phyloP scores from a whole-genome alignment of 306 rosid species.

The Gynostemma pentaphyllum region DNA sequence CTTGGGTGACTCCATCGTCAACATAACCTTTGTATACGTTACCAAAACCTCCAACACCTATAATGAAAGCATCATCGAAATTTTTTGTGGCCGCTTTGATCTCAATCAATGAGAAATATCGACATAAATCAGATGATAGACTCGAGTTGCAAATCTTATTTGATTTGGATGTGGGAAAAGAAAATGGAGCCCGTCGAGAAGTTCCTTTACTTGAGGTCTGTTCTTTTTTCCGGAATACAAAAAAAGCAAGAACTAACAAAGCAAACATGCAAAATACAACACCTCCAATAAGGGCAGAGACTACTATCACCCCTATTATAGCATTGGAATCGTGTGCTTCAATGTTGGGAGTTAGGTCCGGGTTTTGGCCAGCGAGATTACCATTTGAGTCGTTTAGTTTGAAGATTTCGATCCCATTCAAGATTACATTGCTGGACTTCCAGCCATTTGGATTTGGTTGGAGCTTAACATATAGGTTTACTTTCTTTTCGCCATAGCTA shows the following conservation, averaged over 20 bases:
- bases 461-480: not conserved
- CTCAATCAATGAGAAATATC: conserved; percentile 8
- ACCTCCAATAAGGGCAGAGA: too few species aligned
- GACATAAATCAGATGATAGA: not conserved
- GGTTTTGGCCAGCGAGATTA: conserved; percentile 8
- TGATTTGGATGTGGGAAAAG: not conserved
- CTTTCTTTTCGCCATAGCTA: not conserved
- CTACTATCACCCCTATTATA: too few species aligned
- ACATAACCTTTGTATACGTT: too few species aligned
- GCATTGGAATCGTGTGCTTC: not conserved
- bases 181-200: too few species aligned
- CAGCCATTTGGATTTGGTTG: not conserved
- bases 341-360: not conserved
- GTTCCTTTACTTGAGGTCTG: too few species aligned
- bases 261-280: too few species aligned
- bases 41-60: too few species aligned
- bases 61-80: conserved; percentile 7
- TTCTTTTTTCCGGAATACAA: too few species aligned
- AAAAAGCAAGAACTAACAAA: too few species aligned
- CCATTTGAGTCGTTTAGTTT: not conserved
- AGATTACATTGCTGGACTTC: not conserved
- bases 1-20: too few species aligned
- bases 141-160: not conserved
- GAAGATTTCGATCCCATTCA: too few species aligned
- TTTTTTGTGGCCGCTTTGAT: not conserved